Base-by-base conservation (phyloP, 2,329 filamentous ascomycete species). In the Dothidotthia symphoricarpi region DNA sequence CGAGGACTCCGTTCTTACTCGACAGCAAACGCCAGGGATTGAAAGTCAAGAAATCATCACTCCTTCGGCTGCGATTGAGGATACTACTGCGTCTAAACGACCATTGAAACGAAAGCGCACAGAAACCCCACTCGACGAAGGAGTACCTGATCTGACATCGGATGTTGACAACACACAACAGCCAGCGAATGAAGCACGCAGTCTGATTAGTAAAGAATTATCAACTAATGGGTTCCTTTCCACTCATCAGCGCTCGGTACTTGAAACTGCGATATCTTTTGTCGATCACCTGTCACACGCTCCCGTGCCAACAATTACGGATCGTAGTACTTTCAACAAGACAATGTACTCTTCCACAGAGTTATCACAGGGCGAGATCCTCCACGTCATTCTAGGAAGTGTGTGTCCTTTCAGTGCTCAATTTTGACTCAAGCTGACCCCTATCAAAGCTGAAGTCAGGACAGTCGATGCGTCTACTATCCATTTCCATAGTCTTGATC, bases 231-330 rank as follows among this genome's bases (percentile, higher is more conserved):
- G 47, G 15, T 24, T 50, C 3, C 49, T 61, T 7, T 59, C 55
- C 4, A 28, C 30, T 6, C 49, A 61, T 38, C 59, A 63, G 34
- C 51, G 55, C 17, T 53, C 36, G n/a, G 53, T 58, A n/a, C 50
- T 63, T 14, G 55, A 63, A 32, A 57, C 49, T 0, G 60, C 58
- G 4, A 53, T 62, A 9, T 50, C 55, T 0, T 61, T 63, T 25
- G 56, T 62, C 14, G 60, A 62, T 31, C 54, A 61, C 13, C 27
- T 63, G 8, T 57, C 57, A 0, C 51, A 54, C 16, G 49, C 49
- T 6, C 53, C 54, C 12, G 48, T 45, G 2, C 49, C 56, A 6
- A 38, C 41, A 4, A 47, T 47, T 33, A 51, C 40, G 13, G 57
- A 63, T 15, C 47, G 51, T 13, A 54, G 53, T 32, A 53, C 51